Percentiles rank a stretch among this genome's conserved stretches.
Evolutionary conservation across 345 rosid species (phyloP).

Genomic region (Moringa oleifera): DNA sequence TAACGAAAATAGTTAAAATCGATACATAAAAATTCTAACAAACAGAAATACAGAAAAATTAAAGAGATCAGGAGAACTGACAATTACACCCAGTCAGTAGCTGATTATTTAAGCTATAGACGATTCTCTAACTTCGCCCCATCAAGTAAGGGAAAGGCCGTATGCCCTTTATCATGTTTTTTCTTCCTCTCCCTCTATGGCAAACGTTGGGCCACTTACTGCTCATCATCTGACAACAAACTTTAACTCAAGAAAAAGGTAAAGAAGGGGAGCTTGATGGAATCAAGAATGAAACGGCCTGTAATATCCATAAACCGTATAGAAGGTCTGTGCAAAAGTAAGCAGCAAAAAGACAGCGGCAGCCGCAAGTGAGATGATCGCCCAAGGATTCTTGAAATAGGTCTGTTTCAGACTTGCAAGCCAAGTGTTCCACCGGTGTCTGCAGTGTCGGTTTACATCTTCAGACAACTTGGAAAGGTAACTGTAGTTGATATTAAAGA

Average conservation of each 20-base stretch:
- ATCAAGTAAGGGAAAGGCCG: not conserved
- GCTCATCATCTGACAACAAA: too few species aligned
- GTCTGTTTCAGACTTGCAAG: constrained; percentile 68
- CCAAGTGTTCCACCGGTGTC: constrained; percentile 87
- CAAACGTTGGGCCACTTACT: too few species aligned
- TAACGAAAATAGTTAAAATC: too few species aligned
- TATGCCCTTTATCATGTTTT: too few species aligned
- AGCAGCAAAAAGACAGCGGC: constrained; percentile 61
- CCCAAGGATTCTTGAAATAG: constrained; percentile 84
- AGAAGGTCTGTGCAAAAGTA: constrained; percentile 72
- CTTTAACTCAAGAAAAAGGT: not conserved
- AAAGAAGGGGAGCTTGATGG: too few species aligned
- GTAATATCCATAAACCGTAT: constrained; percentile 61
- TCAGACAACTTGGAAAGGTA: constrained; percentile 57
- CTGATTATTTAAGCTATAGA: too few species aligned
- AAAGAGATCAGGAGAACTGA: too few species aligned
- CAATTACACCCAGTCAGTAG: too few species aligned
- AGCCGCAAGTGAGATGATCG: constrained; percentile 63
- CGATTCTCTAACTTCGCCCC: too few species aligned
- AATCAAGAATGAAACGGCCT: constrained; percentile 40
- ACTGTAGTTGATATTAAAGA: constrained; percentile 65
- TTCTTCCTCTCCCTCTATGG: not conserved
- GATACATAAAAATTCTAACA: too few species aligned
- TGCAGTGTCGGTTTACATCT: constrained; percentile 58
- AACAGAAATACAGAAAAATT: too few species aligned